A percentile compares a stretch with the other conserved stretches of the same genome.
Evolutionary conservation across 148 eudicot genomes (phyloP).

Genomic region (Silene conica): DNA sequence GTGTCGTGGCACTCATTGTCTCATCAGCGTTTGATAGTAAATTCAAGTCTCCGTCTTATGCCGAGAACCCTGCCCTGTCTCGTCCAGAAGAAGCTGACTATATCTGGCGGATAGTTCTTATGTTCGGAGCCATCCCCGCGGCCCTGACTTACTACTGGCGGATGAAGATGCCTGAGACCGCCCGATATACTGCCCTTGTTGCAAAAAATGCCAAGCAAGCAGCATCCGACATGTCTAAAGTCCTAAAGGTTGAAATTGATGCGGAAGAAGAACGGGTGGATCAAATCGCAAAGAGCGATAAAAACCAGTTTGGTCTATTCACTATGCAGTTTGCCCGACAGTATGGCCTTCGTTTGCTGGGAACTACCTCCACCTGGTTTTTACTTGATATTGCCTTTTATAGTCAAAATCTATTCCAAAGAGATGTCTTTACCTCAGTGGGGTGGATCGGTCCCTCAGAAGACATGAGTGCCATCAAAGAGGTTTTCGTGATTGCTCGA

Average conservation of each 20-base stretch:
- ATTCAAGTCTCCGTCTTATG: conserved; percentile 16
- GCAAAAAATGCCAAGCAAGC: conserved; percentile 50
- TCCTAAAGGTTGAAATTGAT: neutral
- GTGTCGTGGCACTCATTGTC: conserved; percentile 44
- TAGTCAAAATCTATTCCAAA: conserved; percentile 67
- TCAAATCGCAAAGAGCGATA: neutral
- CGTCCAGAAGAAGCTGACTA: conserved; percentile 39
- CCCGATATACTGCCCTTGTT: conserved; percentile 56
- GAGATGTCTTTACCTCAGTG: conserved; percentile 43
- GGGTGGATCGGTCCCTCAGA: conserved; percentile 50
- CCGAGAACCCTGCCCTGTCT: conserved; percentile 1
- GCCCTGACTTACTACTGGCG: conserved; percentile 48
- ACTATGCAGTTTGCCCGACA: conserved; percentile 11
- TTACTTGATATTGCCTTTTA: conserved; percentile 44
- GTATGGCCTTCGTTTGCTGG: conserved; percentile 15
- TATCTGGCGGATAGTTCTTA: conserved; percentile 28
- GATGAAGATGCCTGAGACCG: conserved; percentile 66
- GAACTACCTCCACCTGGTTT: conserved; percentile 23
- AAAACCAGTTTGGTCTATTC: conserved; percentile 19
- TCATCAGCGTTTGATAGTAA: conserved; percentile 29
- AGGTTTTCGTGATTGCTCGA: conserved; percentile 42
- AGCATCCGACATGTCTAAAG: conserved; percentile 24
- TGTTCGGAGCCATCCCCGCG: conserved; percentile 63
- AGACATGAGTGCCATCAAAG: conserved; percentile 49
- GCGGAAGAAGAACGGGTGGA: conserved; percentile 18